A percentile compares a stretch with the other conserved stretches of the same genome.
Conservation (phyloP, 139 green algal species). For the Chlamydomonas urium region DNA sequence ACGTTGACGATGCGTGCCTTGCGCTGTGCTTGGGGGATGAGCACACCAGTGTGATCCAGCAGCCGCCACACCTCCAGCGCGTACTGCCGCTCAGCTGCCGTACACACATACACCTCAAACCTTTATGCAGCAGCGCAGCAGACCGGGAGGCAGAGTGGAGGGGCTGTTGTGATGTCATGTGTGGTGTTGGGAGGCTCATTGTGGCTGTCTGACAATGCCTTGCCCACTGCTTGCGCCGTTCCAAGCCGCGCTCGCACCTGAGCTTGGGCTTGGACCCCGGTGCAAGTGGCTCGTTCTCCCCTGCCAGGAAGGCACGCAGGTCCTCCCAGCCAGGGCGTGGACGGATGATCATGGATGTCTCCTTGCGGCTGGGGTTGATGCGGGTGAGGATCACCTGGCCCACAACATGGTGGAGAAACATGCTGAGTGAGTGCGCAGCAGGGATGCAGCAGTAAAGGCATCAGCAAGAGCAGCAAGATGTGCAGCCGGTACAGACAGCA, state of each 20-base stretch:
- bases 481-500: too few relatives aligned
- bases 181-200: not conserved
- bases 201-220: too few relatives aligned
- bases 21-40: conserved; percentile 25
- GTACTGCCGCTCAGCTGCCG: conserved; percentile 75
- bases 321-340: conserved; percentile 57
- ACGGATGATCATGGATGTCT: conserved; percentile 74
- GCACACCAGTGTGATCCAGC: conserved; percentile 54
- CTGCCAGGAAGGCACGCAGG: conserved; percentile 43
- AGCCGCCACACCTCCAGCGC: conserved; percentile 81
- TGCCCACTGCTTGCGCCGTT: too few relatives aligned
- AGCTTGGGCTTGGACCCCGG: conserved; percentile 19
- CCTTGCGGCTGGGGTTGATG: conserved; percentile 52
- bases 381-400: conserved; percentile 63
- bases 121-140: conserved; percentile 20
- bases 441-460: too few relatives aligned
- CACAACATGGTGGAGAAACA: too few relatives aligned
- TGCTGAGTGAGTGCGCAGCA: too few relatives aligned
- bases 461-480: too few relatives aligned
- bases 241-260: not conserved
- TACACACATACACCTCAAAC: conserved; percentile 83
- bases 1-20: conserved; percentile 5
- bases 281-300: conserved; percentile 26
- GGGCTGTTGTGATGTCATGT: not conserved
- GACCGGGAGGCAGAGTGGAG: not conserved